A percentile compares a stretch with the other conserved stretches of the same genome.
Evolutionary conservation across 139 green algal genomes (phyloP).

Genomic region (Tetradesmus lagerheimii): DNA sequence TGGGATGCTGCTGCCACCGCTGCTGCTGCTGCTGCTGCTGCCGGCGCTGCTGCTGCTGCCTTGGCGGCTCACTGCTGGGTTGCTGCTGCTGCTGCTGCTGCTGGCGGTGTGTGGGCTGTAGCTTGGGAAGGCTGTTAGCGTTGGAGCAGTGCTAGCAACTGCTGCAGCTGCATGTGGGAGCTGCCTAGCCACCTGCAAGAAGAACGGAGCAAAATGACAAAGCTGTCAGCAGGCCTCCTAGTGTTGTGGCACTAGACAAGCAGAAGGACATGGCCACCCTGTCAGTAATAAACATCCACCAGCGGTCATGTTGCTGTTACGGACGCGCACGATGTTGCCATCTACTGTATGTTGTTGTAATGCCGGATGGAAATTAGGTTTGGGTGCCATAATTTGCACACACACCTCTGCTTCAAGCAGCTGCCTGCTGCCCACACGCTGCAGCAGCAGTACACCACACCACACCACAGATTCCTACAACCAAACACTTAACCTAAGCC

Average conservation of each 20-base stretch:
- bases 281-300: no score
- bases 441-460: no score
- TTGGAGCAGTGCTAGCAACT: background rate
- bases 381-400: no score
- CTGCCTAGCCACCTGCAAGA: background rate
- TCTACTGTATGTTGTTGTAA: no score
- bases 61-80: background rate
- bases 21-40: background rate
- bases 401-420: no score
- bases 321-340: no score
- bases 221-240: background rate
- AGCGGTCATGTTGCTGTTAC: no score
- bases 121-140: background rate
- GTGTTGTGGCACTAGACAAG: background rate
- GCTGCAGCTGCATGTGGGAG: background rate
- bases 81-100: no score
- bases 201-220: background rate
- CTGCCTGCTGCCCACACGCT: no score
- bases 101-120: background rate
- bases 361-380: no score
- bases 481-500: no score
- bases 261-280: background rate
- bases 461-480: no score
- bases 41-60: background rate
- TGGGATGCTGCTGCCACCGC: background rate